Base-by-base conservation (phyloP, 345 rosid genomes). In the Eutrema heterophyllum region DNA sequence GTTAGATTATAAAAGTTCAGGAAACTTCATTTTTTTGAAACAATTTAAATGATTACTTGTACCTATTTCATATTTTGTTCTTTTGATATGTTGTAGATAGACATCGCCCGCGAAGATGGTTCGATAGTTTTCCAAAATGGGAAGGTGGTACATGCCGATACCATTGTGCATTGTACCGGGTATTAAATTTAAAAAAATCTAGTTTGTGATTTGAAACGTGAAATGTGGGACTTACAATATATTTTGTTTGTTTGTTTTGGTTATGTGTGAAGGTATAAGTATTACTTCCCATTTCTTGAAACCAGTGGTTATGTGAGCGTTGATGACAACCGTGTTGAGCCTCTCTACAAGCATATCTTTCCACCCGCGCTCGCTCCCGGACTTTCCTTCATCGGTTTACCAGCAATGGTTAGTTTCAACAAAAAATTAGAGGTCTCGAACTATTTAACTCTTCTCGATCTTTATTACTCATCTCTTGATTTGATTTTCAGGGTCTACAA, bases 111-210 rank as follows among this genome's bases (percentile, higher is more conserved):
- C 12, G 75, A 79, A 67, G 93, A 90, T 81, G 95, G 98, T 33
- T 68, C 81, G 21, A 72, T 87, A 61, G 75, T 80, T 35, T 88
- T 93, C 65, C 80, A 68, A 5, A 87, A 85, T 64, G 90, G 96
- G 64, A 81, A 71, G 46, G 64, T 58, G 16, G 76, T 84, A 13
- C 13, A 15, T 9, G 93, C 95, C 0, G 84, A 88, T 79, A 68
- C 83, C 51, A 84, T 93, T 79, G 71, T 93, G 33, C 93, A 90
- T 55, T 87, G 95, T 79, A 90, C 93, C 0, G 97, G 93, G 91
- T 92, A 84, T 21, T 21, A 21, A 21, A 1, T 21, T 21, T 21
- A 1, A 21, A 21, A 21, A 21, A 0, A 1, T 21, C 1, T 21
- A 21, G 24, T 21, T 21, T 1, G 24, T 21, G 24, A 21, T 21